Conservation (phyloP, 176 grass and related monocot genomes). For the Zizania latifolia region DNA sequence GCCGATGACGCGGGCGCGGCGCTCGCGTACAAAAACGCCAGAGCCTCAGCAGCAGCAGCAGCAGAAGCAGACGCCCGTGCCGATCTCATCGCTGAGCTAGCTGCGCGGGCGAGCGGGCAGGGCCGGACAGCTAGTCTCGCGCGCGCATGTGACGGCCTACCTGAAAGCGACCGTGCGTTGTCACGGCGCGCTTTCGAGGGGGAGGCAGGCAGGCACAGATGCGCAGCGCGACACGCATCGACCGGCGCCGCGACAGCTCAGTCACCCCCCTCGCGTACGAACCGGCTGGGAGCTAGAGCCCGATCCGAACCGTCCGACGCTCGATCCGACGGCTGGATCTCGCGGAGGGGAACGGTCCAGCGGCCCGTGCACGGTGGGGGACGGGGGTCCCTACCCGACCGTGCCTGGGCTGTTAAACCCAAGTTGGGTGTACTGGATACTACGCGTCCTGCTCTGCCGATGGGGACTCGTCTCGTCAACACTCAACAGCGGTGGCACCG, state of each 20-base stretch:
- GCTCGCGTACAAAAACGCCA: neutral
- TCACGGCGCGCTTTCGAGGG: neutral
- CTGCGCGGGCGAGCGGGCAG: neutral
- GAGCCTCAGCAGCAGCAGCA: neutral
- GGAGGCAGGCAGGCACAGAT: too few relatives aligned
- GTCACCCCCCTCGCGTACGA: neutral
- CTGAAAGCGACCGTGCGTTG: constrained; percentile 18
- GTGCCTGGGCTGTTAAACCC: neutral
- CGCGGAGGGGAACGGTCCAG: neutral
- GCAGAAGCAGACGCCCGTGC: neutral
- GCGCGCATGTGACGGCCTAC: constrained; percentile 14
- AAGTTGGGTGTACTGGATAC: neutral
- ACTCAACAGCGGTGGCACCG: neutral
- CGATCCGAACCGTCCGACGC: neutral
- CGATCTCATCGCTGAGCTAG: neutral
- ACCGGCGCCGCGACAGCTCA: neutral
- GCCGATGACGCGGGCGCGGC: neutral
- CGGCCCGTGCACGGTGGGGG: constrained; percentile 16
- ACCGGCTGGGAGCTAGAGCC: neutral
- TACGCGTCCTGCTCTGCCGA: constrained; percentile 17
- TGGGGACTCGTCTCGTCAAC: neutral
- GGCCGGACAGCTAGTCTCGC: neutral
- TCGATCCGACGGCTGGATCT: neutral
- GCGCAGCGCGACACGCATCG: constrained; percentile 30
- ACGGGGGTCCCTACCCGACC: neutral